Base-by-base conservation (phyloP, 2,329 filamentous ascomycete genomes). In the Immersiporthe knoxdaviesiana region DNA sequence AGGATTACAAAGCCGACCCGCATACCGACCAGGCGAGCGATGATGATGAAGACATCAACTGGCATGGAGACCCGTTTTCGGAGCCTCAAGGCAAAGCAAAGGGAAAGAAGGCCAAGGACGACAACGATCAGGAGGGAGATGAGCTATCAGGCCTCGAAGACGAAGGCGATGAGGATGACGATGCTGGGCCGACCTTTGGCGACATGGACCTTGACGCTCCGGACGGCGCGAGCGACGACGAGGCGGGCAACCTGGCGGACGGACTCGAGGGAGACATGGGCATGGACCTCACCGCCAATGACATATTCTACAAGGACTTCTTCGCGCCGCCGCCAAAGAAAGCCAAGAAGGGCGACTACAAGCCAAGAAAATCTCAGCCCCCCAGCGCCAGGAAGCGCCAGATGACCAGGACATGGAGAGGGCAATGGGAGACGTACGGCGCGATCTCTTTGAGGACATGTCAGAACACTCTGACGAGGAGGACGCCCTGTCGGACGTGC, bases 281-380 rank as follows among this genome's bases (percentile, higher is more conserved):
- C 62, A 82, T 77, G 60, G 78, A 81, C 37, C 79, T 84, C 72
- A 97, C 97, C 75, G 94, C 94, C 63, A 97, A 97, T 77, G 91
- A 94, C 72, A 85, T 97, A 75, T 93, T 91, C 81, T 98, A 97
- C 80, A 90, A 91, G 71, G 94, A 98, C 78, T 98, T 97, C 81
- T 98, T 97, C 76, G 93, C 92, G 2, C 92, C 93, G 12, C 95
- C 94, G 14, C 86, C 91, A 27, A 89, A 87, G 74, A 97, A 96
- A 71, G 85, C 84, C 68, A 89, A 85, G 75, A 87, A 85, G 74
- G 81, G 76, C 73, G 78, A 79, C n/a, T n/a, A n/a, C 73, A 81
- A 73, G 74, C 76, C 77, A 35, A 83, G 81, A 72, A 80, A 82
- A 66, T 76, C 77, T 64, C 79, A 75, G 39, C 79, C 78, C 79